Evolutionary conservation across 108 stramenopile species (phyloP).

Genomic region (Seminavis robusta): DNA sequence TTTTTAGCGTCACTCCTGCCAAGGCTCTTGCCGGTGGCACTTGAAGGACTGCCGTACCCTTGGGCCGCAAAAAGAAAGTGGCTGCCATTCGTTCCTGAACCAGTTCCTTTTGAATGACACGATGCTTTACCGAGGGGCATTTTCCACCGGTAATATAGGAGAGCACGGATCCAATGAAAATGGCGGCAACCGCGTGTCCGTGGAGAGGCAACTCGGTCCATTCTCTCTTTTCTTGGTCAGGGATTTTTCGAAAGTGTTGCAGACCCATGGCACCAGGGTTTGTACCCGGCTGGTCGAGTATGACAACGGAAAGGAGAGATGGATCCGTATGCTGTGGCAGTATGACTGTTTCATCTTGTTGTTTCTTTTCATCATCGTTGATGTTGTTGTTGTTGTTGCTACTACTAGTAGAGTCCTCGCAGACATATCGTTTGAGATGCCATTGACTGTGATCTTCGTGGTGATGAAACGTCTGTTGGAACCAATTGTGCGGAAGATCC

Average conservation of each 20-base stretch:
- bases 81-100: slow-evolving; percentile 44
- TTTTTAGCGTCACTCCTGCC: slow-evolving; percentile 7
- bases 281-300: slow-evolving; percentile 49
- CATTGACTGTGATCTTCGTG: slow-evolving; percentile 65
- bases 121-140: slow-evolving; percentile 66
- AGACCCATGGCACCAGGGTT: slow-evolving; percentile 50
- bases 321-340: slow-evolving; percentile 85
- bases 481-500: slow-evolving; percentile 44
- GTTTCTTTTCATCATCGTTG: too few species aligned
- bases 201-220: slow-evolving; percentile 61
- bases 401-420: slow-evolving; percentile 5
- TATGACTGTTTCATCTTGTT: slow-evolving; percentile 23
- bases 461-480: slow-evolving; percentile 56
- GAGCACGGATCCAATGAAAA: slow-evolving; percentile 75
- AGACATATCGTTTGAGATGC: slow-evolving; percentile 76
- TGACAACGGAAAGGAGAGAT: slow-evolving; percentile 72
- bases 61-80: slow-evolving; percentile 77
- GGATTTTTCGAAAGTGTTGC: slow-evolving; percentile 17
- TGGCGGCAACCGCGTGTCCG: slow-evolving; percentile 67
- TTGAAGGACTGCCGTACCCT: slow-evolving; percentile 37
- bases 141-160: slow-evolving; percentile 51
- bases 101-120: slow-evolving; percentile 36
- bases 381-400: background rate
- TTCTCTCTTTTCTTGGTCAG: background rate
- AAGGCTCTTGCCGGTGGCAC: slow-evolving; percentile 36